These are phyloP conservation scores for Hypoxylon fragiforme DNA, from an alignment of 495 filamentous ascomycete genomes.

Conservation along the genomic window DNA sequence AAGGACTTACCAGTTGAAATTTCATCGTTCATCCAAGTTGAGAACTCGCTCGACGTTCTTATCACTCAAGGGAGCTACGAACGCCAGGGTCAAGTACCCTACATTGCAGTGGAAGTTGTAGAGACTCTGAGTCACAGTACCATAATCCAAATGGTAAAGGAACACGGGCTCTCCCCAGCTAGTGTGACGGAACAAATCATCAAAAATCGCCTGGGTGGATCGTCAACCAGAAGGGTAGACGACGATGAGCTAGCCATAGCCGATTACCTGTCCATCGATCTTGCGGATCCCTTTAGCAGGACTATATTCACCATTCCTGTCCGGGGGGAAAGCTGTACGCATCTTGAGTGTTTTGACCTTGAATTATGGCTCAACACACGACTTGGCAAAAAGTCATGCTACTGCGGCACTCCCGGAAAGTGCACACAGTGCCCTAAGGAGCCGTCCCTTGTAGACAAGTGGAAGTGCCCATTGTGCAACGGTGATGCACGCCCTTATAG, in stretches of 20 bases:
- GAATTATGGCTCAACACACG: conserved; percentile 75
- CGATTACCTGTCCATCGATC: conserved; percentile 66
- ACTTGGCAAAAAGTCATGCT: conserved; percentile 45
- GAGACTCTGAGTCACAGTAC: conserved; percentile 54
- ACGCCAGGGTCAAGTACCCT: conserved; percentile 40
- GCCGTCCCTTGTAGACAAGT: conserved; percentile 68
- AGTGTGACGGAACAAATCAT: conserved; percentile 51
- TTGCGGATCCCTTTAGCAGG: conserved; percentile 76
- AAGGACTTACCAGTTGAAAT: conserved; percentile 79
- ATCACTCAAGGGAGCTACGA: conserved; percentile 45
- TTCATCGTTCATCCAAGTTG: conserved; percentile 55
- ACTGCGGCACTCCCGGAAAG: conserved; percentile 28
- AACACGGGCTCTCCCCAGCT: conserved; percentile 40
- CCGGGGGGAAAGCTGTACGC: conserved; percentile 61
- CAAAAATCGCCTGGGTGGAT: conserved; percentile 48
- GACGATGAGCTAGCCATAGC: conserved; percentile 73
- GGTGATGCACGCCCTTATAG: conserved; percentile 71
- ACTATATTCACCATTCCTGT: conserved; percentile 71
- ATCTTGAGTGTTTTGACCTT: conserved; percentile 88
- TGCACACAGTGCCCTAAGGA: conserved; percentile 45
- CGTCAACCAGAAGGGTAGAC: conserved; percentile 22
- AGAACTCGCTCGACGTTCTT: conserved; percentile 61
- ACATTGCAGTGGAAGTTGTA: conserved; percentile 65
- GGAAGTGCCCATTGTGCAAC: conserved; percentile 81
- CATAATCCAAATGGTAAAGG: conserved; percentile 49